Evolutionary conservation across 106 monocot species (phyloP), one percentile per base, ranked within the genome.

Genomic region (Acorus calamus): DNA sequence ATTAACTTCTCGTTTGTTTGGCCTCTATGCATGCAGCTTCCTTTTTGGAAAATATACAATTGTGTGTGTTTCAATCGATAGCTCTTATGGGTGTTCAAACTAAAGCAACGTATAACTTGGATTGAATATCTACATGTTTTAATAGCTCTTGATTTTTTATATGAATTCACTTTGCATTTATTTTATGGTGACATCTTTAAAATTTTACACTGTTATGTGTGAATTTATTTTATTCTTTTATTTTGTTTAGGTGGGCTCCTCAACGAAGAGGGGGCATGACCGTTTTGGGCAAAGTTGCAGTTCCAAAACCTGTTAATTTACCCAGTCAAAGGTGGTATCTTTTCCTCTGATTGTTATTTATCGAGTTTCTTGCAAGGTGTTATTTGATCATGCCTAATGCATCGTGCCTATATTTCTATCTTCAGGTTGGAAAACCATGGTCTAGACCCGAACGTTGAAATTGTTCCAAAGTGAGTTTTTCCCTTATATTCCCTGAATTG

Each of bases 381-480:
- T 49, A 57, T 7, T 57, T 5, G 46, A 44, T 11, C 8, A 43
- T 60, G 28, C 28, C 11, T 43, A 43, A 60, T 8, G 7, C 43
- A 7, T 60, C 7, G 11, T 60, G 42, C 42, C 2, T 11, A 7
- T 7, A 60, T 60, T 50, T 73, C 5, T 44, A 10, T 50, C 58
- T 63, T 55, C 71, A 98, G 96, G 81, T 81, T 83, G 79, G 96
- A 98, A 65, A 98, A 92, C 73, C 80, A 88, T 75, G 96, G 96
- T 8, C 44, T 92, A n/a, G 92, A 98, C 55, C 96, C 96, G 51
- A 85, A 83, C 73, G 85, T 88, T n/a, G 91, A 98, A 81, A 85
- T 98, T 79, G 96, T 98, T 64, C 96, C 96, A 60, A 98, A 92
- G 96, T 98, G 54, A 80, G 92, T 54, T 43, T 8, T 49, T 46